A percentile compares a stretch with the other conserved stretches of the same genome.
phyloP scores from a whole-genome alignment of 208 protist genomes.

The Leishmania guyanensis region DNA sequence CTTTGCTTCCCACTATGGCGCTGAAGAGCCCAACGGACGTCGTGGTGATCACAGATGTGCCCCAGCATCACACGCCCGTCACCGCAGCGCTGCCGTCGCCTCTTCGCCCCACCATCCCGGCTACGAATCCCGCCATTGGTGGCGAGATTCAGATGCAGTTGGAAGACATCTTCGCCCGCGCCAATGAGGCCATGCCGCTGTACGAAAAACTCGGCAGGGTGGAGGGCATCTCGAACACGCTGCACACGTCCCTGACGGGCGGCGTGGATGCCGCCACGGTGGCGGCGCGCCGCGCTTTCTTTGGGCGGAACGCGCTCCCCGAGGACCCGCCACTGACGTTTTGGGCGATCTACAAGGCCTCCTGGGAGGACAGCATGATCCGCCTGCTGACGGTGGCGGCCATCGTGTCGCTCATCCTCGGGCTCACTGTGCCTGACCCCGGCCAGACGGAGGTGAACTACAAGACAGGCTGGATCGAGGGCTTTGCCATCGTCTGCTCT shows the following conservation, averaged over 20 bases:
- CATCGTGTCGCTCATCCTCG: conserved; percentile 72
- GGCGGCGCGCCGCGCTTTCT: conserved; percentile 30
- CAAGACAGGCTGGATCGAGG: conserved; percentile 96
- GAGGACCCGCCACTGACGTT: conserved; percentile 77
- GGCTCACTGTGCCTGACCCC: conserved; percentile 73
- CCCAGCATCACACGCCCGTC: conserved; percentile 32
- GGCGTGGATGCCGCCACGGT: conserved; percentile 41
- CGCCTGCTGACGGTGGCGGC: conserved; percentile 65
- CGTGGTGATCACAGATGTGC: conserved; percentile 15
- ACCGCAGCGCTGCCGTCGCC: conserved; percentile 31
- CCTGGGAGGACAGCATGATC: conserved; percentile 87
- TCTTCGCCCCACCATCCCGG: conserved; percentile 5
- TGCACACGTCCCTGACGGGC: conserved; percentile 34
- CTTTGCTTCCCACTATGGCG: not conserved
- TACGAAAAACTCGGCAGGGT: conserved; percentile 60
- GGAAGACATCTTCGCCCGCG: conserved; percentile 40
- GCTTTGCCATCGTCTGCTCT: conserved; percentile 95
- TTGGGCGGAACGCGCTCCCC: conserved; percentile 69
- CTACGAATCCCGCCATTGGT: conserved; percentile 32
- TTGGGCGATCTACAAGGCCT: conserved; percentile 74
- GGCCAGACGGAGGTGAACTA: conserved; percentile 66
- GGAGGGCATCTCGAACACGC: conserved; percentile 44
- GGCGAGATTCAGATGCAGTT: not conserved
- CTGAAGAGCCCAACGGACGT: not conserved
- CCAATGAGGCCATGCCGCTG: conserved; percentile 54